phyloP scores from a whole-genome alignment of 2,329 filamentous ascomycete genomes.

The Ciborinia camelliae region DNA sequence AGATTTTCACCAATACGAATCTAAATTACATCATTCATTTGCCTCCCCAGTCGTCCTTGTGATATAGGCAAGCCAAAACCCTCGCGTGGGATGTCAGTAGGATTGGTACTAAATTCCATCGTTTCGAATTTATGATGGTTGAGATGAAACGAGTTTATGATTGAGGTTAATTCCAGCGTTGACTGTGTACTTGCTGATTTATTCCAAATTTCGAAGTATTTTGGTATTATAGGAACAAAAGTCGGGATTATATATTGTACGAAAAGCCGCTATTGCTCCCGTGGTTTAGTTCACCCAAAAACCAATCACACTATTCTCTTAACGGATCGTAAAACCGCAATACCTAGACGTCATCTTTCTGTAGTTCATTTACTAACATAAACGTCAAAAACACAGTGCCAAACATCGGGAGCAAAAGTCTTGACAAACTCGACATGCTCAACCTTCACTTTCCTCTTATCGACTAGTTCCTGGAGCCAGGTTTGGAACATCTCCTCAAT shows the following conservation, averaged over 20 bases:
- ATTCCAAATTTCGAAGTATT: no score
- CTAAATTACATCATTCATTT: no score
- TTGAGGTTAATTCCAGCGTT: not conserved
- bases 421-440: slow-evolving; percentile 64
- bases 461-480: slow-evolving; percentile 23
- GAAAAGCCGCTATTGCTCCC: not conserved
- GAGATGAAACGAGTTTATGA: not conserved
- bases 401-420: slow-evolving; percentile 65
- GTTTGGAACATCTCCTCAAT: slow-evolving; percentile 28
- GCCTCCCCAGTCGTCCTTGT: no score
- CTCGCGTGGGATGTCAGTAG: not conserved
- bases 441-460: slow-evolving; percentile 37
- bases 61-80: no score
- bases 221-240: no score
- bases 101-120: not conserved
- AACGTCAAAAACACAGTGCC: slow-evolving; percentile 68
- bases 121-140: not conserved
- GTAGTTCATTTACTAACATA: slow-evolving; percentile 31
- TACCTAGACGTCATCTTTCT: not conserved
- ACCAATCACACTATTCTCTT: not conserved
- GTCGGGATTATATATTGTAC: not conserved
- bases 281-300: no score
- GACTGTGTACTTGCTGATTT: not conserved
- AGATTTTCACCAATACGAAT: no score
- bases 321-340: not conserved